A percentile compares a stretch with the other conserved stretches of the same genome.
Conservation (phyloP, 495 filamentous ascomycete genomes). For the Saxophila tyrrhenica region DNA sequence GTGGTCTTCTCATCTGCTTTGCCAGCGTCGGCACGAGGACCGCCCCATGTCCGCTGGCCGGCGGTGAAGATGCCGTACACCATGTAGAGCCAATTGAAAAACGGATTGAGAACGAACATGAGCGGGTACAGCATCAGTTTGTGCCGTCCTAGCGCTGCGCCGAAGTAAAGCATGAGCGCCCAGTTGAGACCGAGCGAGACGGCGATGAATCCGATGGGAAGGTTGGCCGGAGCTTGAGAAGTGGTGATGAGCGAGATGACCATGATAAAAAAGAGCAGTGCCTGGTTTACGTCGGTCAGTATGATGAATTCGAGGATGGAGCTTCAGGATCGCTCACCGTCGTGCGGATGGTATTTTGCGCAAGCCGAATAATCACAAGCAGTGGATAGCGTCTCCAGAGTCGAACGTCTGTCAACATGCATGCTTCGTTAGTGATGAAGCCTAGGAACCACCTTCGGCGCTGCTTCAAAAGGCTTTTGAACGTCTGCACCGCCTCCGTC, state of each 20-base stretch:
- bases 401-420: conserved; percentile 91
- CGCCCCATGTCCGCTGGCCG: conserved; percentile 92
- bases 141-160: conserved; percentile 69
- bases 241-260: conserved; percentile 79
- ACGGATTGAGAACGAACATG: conserved; percentile 83
- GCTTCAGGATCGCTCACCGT: conserved; percentile 33
- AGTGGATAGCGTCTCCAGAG: conserved; percentile 89
- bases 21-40: conserved; percentile 84
- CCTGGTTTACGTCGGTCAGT: too few species aligned
- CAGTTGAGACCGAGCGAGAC: conserved; percentile 95
- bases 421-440: conserved; percentile 96
- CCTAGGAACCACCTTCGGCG: conserved; percentile 94
- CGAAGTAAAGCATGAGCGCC: conserved; percentile 94
- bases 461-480: conserved; percentile 80
- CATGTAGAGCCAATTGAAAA: conserved; percentile 99
- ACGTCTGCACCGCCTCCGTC: conserved; percentile 90
- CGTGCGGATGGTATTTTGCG: conserved; percentile 94
- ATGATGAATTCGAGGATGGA: too few species aligned
- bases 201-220: conserved; percentile 89
- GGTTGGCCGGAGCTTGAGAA: conserved; percentile 58
- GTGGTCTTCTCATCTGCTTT: conserved; percentile 68
- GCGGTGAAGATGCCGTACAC: conserved; percentile 82
- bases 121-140: conserved; percentile 92
- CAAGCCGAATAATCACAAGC: conserved; percentile 77
- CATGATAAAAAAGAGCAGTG: conserved; percentile 92